Evolutionary conservation across 805 yeast genomes (phyloP), one percentile per base, ranked within the genome.

Genomic region (Metschnikowia aberdeeniae): DNA sequence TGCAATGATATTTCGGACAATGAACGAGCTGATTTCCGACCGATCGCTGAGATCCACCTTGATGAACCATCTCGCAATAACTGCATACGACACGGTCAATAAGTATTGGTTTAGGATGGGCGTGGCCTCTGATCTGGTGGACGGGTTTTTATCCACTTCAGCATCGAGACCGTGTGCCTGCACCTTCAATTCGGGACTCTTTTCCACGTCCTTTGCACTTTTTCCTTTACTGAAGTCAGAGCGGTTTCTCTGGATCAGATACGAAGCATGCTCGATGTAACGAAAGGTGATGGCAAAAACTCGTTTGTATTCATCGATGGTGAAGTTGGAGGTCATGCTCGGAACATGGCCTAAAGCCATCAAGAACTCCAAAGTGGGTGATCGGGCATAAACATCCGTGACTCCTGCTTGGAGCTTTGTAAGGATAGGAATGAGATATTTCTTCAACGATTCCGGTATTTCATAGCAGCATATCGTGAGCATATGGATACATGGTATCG

Each of bases 251-350:
- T 61, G 52, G 50, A 67, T 52, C 45, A 62, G 58, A 53, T 85
- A 89, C 42, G 76, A 71, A 1, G 88, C 79, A 57, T 81, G 82
- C 57, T 86, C 87, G 44, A 88, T 84, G 54, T 82, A 84, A 54
- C 83, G 82, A 67, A 89, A 86, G 1, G 89, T 84, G 59, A 89
- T 85, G 1, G 86, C 96, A 67, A 89, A 86, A 2, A 88, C 87
- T 38, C 89, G 72, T 55, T 82, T 84, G 60, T 75, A 84, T 54
- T 89, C 96, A 40, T 86, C 93, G 14, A 75, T 73, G 3, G 86
- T 84, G 58, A 88, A 84, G 55, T 83, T 83, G 1, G 87, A 75
- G 1, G 86, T 81, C 46, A 88, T 63, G 1, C 78, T 63, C 0
- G 92, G 89, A 34, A 84, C 72, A 44, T 83, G 75, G 0, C 86